phyloP scores from a whole-genome alignment of 2,329 filamentous ascomycete species.

The Stemphylium lycopersici region DNA sequence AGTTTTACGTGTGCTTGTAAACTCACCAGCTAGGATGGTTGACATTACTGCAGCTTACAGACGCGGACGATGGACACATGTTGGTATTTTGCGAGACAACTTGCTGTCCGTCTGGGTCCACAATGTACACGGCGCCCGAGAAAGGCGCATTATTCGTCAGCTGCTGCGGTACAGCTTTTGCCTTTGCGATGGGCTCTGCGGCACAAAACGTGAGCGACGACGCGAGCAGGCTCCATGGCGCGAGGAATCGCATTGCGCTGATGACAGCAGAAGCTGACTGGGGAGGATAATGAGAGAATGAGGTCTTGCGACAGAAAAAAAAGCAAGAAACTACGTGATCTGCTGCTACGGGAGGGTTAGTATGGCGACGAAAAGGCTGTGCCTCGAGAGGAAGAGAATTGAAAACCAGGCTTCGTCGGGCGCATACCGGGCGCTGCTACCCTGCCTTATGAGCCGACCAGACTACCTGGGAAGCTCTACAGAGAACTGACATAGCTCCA shows the following conservation, averaged over 20 bases:
- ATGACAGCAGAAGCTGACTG: conserved; percentile 1
- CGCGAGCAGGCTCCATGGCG: conserved; percentile 14
- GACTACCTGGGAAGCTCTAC: conserved; percentile 28
- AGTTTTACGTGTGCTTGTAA: background rate
- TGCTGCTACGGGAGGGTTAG: conserved; percentile 16
- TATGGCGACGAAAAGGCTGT: conserved; percentile 12
- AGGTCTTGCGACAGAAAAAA: background rate
- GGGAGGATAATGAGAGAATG: background rate
- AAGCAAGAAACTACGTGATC: background rate
- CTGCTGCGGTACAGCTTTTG: conserved; percentile 36
- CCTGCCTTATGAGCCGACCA: conserved; percentile 36
- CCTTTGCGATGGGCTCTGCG: conserved; percentile 34
- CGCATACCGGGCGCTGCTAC: conserved; percentile 19
- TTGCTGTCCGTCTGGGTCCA: conserved; percentile 40
- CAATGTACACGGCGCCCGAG: conserved; percentile 49
- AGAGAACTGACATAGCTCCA: conserved; percentile 35
- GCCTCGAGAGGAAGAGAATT: conserved; percentile 10
- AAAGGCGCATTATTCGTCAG: conserved; percentile 48
- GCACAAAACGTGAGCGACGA: conserved; percentile 22
- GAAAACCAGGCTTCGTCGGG: conserved; percentile 18
- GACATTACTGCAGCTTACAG: conserved; percentile 51
- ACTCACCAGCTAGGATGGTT: conserved; percentile 52
- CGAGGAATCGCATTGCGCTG: conserved; percentile 25
- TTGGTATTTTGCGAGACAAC: conserved; percentile 44
- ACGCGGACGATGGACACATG: conserved; percentile 44